Evolutionary conservation across 306 rosid genomes (phyloP).

Genomic region (Castanea crenata): DNA sequence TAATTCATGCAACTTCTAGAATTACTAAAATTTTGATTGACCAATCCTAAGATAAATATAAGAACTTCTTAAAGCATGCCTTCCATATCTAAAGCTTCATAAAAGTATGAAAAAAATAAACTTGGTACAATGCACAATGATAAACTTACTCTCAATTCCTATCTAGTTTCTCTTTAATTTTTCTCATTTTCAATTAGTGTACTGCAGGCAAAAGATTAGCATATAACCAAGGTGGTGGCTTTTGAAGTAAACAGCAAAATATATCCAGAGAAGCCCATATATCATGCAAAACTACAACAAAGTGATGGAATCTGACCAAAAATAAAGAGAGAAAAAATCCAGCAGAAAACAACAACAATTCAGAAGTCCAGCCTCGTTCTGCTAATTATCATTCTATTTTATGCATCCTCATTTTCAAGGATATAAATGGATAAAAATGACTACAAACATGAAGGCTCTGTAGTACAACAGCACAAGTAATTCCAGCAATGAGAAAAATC

Average conservation of each 20-base stretch:
- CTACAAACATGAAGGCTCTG: slow-evolving; percentile 23
- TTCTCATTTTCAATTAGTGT: not conserved
- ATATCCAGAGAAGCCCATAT: not conserved
- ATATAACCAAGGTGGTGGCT: not conserved
- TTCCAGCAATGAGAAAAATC: slow-evolving; percentile 39
- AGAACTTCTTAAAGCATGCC: not conserved
- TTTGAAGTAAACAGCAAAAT: not conserved
- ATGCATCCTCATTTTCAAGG: not conserved
- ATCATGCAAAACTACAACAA: not conserved
- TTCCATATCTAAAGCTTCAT: not conserved
- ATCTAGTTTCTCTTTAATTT: not conserved
- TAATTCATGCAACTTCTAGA: not conserved
- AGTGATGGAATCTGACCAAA: not conserved
- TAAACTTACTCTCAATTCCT: not conserved
- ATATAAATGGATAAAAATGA: slow-evolving; percentile 20
- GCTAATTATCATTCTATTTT: not conserved
- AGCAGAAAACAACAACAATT: not conserved
- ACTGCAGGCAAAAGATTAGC: not conserved
- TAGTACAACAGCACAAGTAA: slow-evolving; percentile 27
- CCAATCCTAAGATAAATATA: not conserved
- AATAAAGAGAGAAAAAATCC: not conserved
- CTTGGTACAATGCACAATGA: not conserved
- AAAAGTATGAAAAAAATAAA: not conserved
- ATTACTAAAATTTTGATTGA: not conserved
- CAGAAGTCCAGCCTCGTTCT: slow-evolving; percentile 18